Conservation (phyloP, 2,329 filamentous ascomycete genomes). For the Pseudodiploospora longispora region DNA sequence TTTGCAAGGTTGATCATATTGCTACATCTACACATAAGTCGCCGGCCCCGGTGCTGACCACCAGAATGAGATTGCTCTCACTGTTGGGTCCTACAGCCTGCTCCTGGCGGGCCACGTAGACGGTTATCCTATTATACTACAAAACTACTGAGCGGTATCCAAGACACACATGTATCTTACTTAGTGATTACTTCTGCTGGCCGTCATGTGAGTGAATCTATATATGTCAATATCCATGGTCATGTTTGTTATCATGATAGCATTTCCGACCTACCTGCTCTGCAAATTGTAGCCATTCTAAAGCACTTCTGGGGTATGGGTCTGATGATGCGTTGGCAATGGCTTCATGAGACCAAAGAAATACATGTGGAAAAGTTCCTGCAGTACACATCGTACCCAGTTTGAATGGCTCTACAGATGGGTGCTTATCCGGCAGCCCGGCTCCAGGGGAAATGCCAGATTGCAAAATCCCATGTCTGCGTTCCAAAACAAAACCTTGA, state of each 20-base stretch:
- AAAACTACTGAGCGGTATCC: no score
- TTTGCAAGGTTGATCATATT: no score
- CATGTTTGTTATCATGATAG: not conserved
- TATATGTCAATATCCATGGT: not conserved
- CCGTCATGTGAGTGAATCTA: slow-evolving; percentile 12
- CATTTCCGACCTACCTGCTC: slow-evolving; percentile 42
- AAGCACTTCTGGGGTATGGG: slow-evolving; percentile 63
- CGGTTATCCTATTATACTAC: no score
- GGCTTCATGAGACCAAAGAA: slow-evolving; percentile 79
- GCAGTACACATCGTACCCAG: slow-evolving; percentile 52
- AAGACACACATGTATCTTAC: not conserved
- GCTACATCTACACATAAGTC: no score
- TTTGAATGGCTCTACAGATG: slow-evolving; percentile 35
- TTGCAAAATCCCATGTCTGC: slow-evolving; percentile 27
- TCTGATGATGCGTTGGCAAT: slow-evolving; percentile 55
- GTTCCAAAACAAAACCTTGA: slow-evolving; percentile 49
- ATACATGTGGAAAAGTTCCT: slow-evolving; percentile 60
- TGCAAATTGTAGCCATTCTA: slow-evolving; percentile 74
- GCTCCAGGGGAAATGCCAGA: not conserved
- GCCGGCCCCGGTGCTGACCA: no score
- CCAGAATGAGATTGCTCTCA: no score
- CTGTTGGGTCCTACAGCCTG: no score
- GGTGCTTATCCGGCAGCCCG: slow-evolving; percentile 16
- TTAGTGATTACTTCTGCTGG: not conserved
- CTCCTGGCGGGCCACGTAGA: no score